phyloP scores from a whole-genome alignment of 2,329 filamentous ascomycete genomes.

The Colletotrichum tanaceti region DNA sequence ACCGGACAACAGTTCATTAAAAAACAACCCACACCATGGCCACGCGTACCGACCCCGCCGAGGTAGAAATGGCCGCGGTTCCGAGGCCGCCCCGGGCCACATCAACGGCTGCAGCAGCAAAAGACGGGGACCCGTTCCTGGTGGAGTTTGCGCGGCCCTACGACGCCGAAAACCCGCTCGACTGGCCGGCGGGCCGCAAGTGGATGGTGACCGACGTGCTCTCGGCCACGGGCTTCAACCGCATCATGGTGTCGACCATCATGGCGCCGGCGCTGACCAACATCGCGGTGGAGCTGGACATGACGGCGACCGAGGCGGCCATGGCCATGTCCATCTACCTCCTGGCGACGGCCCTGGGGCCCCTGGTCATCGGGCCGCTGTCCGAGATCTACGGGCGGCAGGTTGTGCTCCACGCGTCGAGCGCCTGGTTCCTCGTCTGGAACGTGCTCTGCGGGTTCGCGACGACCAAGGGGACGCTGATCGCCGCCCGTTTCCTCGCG shows the following conservation, averaged over 20 bases:
- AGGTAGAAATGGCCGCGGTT: background rate
- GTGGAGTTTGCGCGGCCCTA: constrained; percentile 43
- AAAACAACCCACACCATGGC: background rate
- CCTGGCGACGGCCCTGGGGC: constrained; percentile 57
- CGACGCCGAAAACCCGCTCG: constrained; percentile 53
- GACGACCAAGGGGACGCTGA: constrained; percentile 53
- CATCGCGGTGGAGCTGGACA: constrained; percentile 64
- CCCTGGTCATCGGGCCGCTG: constrained; percentile 56
- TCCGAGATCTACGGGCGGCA: constrained; percentile 62
- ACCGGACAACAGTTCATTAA: background rate
- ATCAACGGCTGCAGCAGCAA: background rate
- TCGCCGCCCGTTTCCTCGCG: constrained; percentile 59
- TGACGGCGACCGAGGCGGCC: constrained; percentile 59
- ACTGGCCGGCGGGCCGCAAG: constrained; percentile 56
- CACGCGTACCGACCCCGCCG: background rate
- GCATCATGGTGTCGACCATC: constrained; percentile 64
- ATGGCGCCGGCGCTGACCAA: constrained; percentile 62
- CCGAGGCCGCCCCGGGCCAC: background rate
- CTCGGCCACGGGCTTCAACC: constrained; percentile 62
- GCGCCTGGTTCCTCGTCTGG: constrained; percentile 63
- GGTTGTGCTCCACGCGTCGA: constrained; percentile 56
- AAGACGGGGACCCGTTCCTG: constrained; percentile 7
- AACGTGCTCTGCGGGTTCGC: constrained; percentile 58
- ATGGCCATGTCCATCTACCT: constrained; percentile 60
- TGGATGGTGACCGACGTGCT: constrained; percentile 63